These are phyloP conservation scores for Penicillium hesseltinei DNA, from an alignment of 2,329 filamentous ascomycete species.

Conservation along the genomic window DNA sequence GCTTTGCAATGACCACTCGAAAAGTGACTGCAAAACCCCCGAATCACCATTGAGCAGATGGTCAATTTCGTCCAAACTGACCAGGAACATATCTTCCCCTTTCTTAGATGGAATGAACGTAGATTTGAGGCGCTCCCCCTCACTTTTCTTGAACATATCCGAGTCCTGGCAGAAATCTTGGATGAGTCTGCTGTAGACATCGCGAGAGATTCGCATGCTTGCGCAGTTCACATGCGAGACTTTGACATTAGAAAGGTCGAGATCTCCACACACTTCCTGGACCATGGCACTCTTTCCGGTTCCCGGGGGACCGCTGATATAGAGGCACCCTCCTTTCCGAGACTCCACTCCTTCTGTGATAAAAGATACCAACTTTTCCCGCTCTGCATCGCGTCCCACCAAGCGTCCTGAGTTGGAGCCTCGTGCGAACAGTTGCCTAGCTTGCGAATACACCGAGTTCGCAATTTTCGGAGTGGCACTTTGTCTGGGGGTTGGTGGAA, in stretches of 20 bases:
- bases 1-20: slow-evolving; percentile 88
- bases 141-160: slow-evolving; percentile 63
- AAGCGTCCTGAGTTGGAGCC: slow-evolving; percentile 72
- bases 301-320: slow-evolving; percentile 91
- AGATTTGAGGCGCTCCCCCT: slow-evolving; percentile 64
- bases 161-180: slow-evolving; percentile 65
- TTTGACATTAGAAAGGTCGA: slow-evolving; percentile 56
- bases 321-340: slow-evolving; percentile 74
- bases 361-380: slow-evolving; percentile 66
- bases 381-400: slow-evolving; percentile 72
- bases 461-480: slow-evolving; percentile 63
- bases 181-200: slow-evolving; percentile 77
- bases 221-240: slow-evolving; percentile 92
- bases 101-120: slow-evolving; percentile 66
- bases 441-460: slow-evolving; percentile 80
- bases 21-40: slow-evolving; percentile 87
- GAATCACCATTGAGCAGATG: slow-evolving; percentile 85
- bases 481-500: slow-evolving; percentile 51
- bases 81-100: slow-evolving; percentile 63
- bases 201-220: slow-evolving; percentile 84
- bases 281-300: slow-evolving; percentile 97
- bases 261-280: slow-evolving; percentile 68
- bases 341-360: slow-evolving; percentile 62
- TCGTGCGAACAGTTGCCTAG: slow-evolving; percentile 81
- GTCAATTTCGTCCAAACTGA: slow-evolving; percentile 93